Base-by-base conservation (phyloP, 345 rosid species). In the Boechera stricta region DNA sequence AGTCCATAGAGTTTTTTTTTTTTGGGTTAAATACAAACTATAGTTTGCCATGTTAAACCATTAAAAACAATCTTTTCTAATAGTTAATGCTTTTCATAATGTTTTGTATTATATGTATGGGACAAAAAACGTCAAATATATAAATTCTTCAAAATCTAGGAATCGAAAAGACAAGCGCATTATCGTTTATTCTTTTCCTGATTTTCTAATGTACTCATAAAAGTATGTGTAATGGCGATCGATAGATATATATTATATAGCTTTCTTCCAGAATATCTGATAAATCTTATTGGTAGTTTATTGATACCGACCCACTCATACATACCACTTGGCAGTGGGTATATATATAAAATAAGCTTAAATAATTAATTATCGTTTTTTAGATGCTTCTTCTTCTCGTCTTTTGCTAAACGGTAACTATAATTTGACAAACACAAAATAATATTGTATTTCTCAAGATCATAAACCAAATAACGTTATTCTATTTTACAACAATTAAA, bases 301-400 rank as follows among this genome's bases (percentile, higher is more conserved):
- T 24, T 72, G 62, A 62, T 63, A 63, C 70, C 42, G 24, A 63
- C 33, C 77, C 66, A 71, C 74, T 57, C 65, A 32, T 10, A 29
- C 41, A 8, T 12, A 60, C 16, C 57, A 47, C 15, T 11, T 24
- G 33, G 4, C 7, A 56, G 6, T 47, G 44, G 13, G 10, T 7
- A 32, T 33, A 18, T 1, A 1, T 44, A 13, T 4, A n/a, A 21
- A 21, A 28, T 28, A 28, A 28, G 24, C 24, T 21, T 2, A 28
- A 28, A 28, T 28, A 28, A 2, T 28, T 28, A 28, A 28, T 5
- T 56, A 15, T 7, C 10, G 11, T 32, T 57, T 2, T 12, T 15
- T 13, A 29, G 36, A 55, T 28, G 10, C 2, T 15, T 29, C 18
- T 47, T 48, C 10, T 16, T 48, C 21, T 57, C 7, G 26, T 51